These are phyloP conservation scores for Exophiala bonariae DNA, from an alignment of 2,329 filamentous ascomycete genomes.

Conservation along the genomic window DNA sequence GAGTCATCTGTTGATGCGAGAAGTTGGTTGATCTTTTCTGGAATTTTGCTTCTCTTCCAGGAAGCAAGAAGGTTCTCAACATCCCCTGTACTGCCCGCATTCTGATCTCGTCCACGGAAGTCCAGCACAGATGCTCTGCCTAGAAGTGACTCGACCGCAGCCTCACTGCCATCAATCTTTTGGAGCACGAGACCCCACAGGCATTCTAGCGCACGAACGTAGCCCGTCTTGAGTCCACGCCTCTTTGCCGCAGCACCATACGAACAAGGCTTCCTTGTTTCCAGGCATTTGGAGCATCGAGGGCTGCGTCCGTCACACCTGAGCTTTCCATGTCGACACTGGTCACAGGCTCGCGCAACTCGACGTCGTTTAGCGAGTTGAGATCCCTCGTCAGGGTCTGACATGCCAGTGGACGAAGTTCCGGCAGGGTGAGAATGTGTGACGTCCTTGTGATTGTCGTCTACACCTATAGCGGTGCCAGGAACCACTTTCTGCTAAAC, in stretches of 20 bases:
- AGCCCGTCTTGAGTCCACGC: conserved; percentile 44
- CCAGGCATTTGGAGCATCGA: conserved; percentile 41
- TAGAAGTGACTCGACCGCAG: conserved; percentile 57
- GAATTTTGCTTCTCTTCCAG: too few relatives aligned
- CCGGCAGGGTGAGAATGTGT: too few relatives aligned
- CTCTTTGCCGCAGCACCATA: conserved; percentile 46
- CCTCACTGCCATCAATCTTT: conserved; percentile 44
- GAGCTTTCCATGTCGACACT: conserved; percentile 37
- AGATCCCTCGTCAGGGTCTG: conserved; percentile 31
- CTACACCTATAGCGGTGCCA: too few relatives aligned
- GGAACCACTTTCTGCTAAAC: too few relatives aligned
- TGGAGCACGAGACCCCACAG: conserved; percentile 44
- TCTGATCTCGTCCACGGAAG: too few relatives aligned
- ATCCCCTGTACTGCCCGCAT: too few relatives aligned
- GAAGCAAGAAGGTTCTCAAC: too few relatives aligned
- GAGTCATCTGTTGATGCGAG: too few relatives aligned
- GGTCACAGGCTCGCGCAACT: conserved; percentile 45
- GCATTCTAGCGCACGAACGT: conserved; percentile 47
- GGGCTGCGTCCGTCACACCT: conserved; percentile 45
- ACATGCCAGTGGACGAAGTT: conserved; percentile 11
- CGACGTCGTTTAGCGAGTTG: conserved; percentile 35
- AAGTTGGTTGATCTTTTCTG: too few relatives aligned
- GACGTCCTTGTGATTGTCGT: too few relatives aligned
- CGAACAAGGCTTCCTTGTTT: conserved; percentile 39
- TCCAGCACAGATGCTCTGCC: too few relatives aligned